Evolutionary conservation across 768 basidiomycete genomes (phyloP), one percentile per base, ranked within the genome.

Genomic region (Termitomyces heimii): DNA sequence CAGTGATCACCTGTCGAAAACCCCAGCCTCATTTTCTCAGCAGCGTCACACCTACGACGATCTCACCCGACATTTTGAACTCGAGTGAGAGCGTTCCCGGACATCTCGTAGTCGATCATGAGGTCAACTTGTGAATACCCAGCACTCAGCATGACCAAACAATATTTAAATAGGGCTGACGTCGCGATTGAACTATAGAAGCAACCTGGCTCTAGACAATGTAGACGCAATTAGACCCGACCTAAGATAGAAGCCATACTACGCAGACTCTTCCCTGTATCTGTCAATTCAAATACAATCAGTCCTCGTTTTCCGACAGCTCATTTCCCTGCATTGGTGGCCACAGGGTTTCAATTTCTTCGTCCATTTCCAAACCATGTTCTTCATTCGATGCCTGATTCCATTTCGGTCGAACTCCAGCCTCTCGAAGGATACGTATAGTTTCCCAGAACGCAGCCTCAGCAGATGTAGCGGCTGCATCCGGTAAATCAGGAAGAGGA

Each of bases 371-470:
- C 5, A 7, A 26, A 14, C 34, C 22, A 18, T 29, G 58, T 6
- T 39, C 53, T 26, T 46, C 45, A n/a, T 31, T 58, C 20, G 58
- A 56, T 13, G 56, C 56, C 14, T 61, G 54, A 48, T 55, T 52
- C 55, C 37, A 42, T 46, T 18, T 42, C 13, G 56, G 51, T 24
- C 31, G 50, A 16, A 56, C 20, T 7, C 56, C 60, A 34, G 50
- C 53, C 24, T 49, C 37, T 29, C 66, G 66, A 13, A 80, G 55
- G 2, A 58, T 59, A 57, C 64, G 59, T 0, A 78, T 62, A 1
- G 75, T 76, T 40, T 70, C 73, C 78, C 80, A 79, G 65, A 84
- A 88, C 3, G 77, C 69, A n/a, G 63, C 63, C 66, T 90, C 85
- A 2, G 86, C 89, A 63, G 78, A 68, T 8, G 63, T 58, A 4